Evolutionary conservation across 192 early-diverging fungal genomes (phyloP).

Genomic region (Anaeromyces robustus): DNA sequence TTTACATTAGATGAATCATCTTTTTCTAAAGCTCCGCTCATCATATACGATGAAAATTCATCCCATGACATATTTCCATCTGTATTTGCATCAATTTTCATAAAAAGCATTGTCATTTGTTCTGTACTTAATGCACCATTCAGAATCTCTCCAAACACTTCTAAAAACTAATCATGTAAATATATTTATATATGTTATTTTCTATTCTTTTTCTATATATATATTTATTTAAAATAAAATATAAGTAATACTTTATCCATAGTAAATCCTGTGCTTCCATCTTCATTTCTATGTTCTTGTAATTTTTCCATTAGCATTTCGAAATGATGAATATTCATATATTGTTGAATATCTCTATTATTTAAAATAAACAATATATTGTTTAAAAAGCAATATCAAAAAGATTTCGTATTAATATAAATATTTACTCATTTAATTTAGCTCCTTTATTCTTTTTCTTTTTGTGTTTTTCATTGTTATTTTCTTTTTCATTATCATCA

Average conservation of each 20-base stretch:
- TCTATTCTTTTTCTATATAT: slow-evolving; percentile 1
- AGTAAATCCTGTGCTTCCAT: slow-evolving; percentile 34
- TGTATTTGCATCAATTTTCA: slow-evolving; percentile 54
- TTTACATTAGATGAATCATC: slow-evolving; percentile 9
- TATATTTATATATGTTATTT: neutral
- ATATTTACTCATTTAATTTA: neutral
- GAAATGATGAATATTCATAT: slow-evolving; percentile 46
- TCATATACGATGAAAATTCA: slow-evolving; percentile 51
- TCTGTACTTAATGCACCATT: slow-evolving; percentile 36
- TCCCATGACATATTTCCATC: slow-evolving; percentile 49
- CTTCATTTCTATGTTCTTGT: slow-evolving; percentile 34
- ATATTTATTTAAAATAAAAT: neutral
- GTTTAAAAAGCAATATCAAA: no score
- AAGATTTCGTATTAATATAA: no score
- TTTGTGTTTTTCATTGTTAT: neutral
- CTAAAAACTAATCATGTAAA: slow-evolving; percentile 25
- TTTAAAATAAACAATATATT: neutral
- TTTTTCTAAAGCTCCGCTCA: slow-evolving; percentile 26
- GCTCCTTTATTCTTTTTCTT: neutral
- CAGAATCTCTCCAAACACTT: slow-evolving; percentile 42
- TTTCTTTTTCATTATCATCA: neutral
- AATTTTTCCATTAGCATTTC: slow-evolving; percentile 40
- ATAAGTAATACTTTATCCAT: slow-evolving; percentile 29
- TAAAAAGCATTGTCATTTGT: slow-evolving; percentile 54
- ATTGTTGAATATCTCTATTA: slow-evolving; percentile 2